phyloP scores from a whole-genome alignment of 352 stramenopile genomes.

The Phytophthora europaea region DNA sequence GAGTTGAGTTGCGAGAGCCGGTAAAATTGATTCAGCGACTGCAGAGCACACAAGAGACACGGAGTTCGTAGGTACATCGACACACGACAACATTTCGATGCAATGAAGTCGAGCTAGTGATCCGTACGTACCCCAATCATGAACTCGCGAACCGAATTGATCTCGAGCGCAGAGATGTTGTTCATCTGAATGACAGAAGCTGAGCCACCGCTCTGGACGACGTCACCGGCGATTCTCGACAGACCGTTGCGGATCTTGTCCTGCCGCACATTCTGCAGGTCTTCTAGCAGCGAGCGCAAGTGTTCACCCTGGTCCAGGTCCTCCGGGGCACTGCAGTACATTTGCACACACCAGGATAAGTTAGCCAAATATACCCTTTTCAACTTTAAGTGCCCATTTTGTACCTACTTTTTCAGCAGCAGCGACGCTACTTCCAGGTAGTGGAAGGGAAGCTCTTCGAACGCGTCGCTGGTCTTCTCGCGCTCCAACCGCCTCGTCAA shows the following conservation, averaged over 20 bases:
- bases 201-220: conserved; percentile 69
- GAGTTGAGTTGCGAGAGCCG: conserved; percentile 68
- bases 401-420: conserved; percentile 83
- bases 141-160: conserved; percentile 90
- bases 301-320: conserved; percentile 89
- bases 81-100: neutral
- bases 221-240: conserved; percentile 80
- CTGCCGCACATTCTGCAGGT: conserved; percentile 91
- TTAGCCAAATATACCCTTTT: conserved; percentile 12
- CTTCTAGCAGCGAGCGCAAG: conserved; percentile 84
- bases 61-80: neutral
- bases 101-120: neutral
- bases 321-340: conserved; percentile 67
- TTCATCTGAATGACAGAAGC: conserved; percentile 91
- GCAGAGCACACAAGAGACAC: conserved; percentile 8
- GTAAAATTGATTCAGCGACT: conserved; percentile 89
- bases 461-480: conserved; percentile 79
- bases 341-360: neutral
- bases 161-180: conserved; percentile 88
- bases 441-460: conserved; percentile 88
- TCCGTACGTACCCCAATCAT: conserved; percentile 74
- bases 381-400: neutral
- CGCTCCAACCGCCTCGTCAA: conserved; percentile 67
- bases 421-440: conserved; percentile 89
- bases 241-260: conserved; percentile 93